Base-by-base conservation (phyloP, 2,329 filamentous ascomycete genomes). In the Pseudogymnoascus sp. region DNA sequence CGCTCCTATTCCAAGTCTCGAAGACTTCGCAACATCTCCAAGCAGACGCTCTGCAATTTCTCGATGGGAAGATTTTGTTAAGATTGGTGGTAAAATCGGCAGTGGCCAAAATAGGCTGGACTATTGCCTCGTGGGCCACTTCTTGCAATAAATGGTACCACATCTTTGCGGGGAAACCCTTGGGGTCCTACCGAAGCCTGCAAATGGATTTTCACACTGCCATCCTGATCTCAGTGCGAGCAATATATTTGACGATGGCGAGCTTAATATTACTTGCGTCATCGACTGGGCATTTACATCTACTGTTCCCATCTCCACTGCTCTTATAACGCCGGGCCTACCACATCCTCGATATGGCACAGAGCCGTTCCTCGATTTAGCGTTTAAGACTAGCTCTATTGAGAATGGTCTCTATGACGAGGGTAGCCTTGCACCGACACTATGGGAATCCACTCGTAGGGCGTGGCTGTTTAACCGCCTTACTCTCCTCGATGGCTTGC, bases 221-320 rank as follows among this genome's bases (percentile, higher is more conserved):
- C 68, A 69, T 61, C 70, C 65, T n/a, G 69, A 71, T 60, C 54
- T 71, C 44, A 69, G 67, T 54, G 44, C 61, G 10, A 61, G 64
- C 13, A 70, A 72, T 57, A 64, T 70, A 31, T 72, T 70, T 60
- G 65, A 70, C 60, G 69, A 70, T 60, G 60, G 66, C 35, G 64
- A 70, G 50, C 67, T 70, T 59, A 70, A 72, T 35, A 69, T 70
- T 59, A 71, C 67, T 9, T 71, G 68, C 62, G 63, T 71, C 44
- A 70, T 71, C 61, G 67, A 71, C 66, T 71, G 66, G 68, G 65
- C 65, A 9, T 71, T 67, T 37, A 64, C 65, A 17, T 71, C 68
- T 31, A 70, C 68, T 60, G 67, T 68, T 61, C 66, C 64, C 54
- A 63, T 72, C 69, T 61, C 67, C 64, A 65, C 61, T 29, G 60